phyloP scores from a whole-genome alignment of 179 eudicot genomes.

The Nepenthes alata region DNA sequence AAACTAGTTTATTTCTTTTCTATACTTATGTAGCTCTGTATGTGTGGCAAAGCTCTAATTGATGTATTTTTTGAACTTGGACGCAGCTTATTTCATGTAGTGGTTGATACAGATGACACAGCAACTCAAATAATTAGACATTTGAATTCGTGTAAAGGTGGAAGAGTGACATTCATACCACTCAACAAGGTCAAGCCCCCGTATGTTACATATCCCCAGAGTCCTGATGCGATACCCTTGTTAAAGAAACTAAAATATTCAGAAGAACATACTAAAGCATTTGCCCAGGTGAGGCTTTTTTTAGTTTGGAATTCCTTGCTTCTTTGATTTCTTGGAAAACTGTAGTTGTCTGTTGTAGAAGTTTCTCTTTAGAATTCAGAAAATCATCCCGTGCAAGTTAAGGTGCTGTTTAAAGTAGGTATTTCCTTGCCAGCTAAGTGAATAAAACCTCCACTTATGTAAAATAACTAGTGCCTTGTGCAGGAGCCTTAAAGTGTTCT shows the following conservation, averaged over 20 bases:
- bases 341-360: background rate
- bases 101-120: slow-evolving; percentile 81
- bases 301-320: background rate
- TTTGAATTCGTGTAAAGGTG: slow-evolving; percentile 70
- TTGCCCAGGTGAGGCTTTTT: slow-evolving; percentile 54
- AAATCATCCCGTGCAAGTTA: no score
- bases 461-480: no score
- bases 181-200: slow-evolving; percentile 90
- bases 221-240: slow-evolving; percentile 73
- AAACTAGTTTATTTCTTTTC: no score
- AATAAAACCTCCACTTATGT: no score
- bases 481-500: no score
- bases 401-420: no score
- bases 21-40: no score
- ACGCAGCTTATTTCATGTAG: slow-evolving; percentile 95
- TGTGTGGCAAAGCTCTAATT: no score
- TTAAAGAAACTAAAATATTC: slow-evolving; percentile 55
- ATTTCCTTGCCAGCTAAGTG: no score
- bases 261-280: slow-evolving; percentile 43
- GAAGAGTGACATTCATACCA: slow-evolving; percentile 94
- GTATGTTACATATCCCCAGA: slow-evolving; percentile 55
- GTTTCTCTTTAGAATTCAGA: background rate
- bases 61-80: background rate
- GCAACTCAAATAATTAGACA: slow-evolving; percentile 74
- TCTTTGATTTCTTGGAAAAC: background rate